phyloP scores from a whole-genome alignment of 768 basidiomycete genomes.

The Lenzites betulinus region DNA sequence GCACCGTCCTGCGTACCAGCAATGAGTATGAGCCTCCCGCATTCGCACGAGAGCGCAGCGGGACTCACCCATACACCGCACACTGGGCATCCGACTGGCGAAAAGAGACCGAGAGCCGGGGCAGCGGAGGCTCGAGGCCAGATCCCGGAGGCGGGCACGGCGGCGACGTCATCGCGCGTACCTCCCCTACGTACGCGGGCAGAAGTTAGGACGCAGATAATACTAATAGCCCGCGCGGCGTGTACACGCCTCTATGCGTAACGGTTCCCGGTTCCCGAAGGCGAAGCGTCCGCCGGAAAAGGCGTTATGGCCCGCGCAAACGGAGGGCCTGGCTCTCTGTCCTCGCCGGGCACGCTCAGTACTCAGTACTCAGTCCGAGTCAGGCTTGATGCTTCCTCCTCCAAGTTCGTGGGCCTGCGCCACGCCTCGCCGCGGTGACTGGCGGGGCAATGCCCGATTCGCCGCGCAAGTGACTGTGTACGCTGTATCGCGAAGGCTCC shows the following conservation, averaged over 20 bases:
- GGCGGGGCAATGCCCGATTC: too few relatives aligned
- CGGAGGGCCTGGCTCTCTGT: not conserved
- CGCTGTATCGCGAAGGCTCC: too few relatives aligned
- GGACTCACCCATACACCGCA: too few relatives aligned
- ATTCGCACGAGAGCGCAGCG: too few relatives aligned
- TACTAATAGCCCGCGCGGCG: not conserved
- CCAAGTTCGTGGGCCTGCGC: not conserved
- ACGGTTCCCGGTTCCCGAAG: not conserved
- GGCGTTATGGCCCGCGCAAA: slow-evolving; percentile 2
- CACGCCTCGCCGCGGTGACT: not conserved
- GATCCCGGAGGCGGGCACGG: not conserved
- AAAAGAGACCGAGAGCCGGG: too few relatives aligned
- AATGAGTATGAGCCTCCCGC: too few relatives aligned
- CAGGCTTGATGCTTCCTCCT: not conserved
- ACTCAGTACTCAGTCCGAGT: not conserved
- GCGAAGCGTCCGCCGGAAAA: not conserved
- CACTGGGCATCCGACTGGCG: too few relatives aligned
- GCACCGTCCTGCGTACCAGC: too few relatives aligned
- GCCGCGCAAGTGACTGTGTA: too few relatives aligned
- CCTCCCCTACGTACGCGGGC: not conserved
- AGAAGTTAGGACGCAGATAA: not conserved
- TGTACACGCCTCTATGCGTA: not conserved
- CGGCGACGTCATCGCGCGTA: not conserved
- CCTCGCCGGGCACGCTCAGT: not conserved
- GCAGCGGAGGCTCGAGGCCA: not conserved